phyloP scores from a whole-genome alignment of 345 rosid genomes.

The Heritiera littoralis region DNA sequence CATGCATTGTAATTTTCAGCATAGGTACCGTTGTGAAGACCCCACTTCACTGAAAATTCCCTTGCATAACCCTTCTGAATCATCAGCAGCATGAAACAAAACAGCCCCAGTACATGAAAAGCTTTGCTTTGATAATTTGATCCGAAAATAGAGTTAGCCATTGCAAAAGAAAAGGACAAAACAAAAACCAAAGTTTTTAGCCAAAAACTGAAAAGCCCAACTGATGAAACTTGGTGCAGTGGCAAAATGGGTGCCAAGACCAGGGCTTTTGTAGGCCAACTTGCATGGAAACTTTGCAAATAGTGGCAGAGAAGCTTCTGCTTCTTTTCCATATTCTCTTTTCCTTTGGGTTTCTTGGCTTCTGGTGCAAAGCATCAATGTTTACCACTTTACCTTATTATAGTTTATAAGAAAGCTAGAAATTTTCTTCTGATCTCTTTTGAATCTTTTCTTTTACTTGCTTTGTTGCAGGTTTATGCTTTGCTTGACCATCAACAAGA shows the following conservation, averaged over 20 bases:
- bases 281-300: conserved; percentile 33
- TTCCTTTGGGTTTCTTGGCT: conserved; percentile 47
- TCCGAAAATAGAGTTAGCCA: conserved; percentile 34
- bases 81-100: conserved; percentile 45
- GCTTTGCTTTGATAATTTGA: conserved; percentile 19
- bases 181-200: not conserved
- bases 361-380: conserved; percentile 67
- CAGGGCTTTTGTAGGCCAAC: conserved; percentile 61
- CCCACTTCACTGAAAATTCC: conserved; percentile 67
- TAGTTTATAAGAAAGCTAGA: not conserved
- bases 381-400: conserved; percentile 9
- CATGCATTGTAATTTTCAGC: conserved; percentile 49
- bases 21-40: conserved; percentile 38
- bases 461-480: conserved; percentile 34
- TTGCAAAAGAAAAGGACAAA: not conserved
- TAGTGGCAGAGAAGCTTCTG: conserved; percentile 61
- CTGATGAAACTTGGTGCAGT: conserved; percentile 4
- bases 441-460: conserved; percentile 8
- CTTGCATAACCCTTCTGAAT: conserved; percentile 46
- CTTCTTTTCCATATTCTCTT: conserved; percentile 40
- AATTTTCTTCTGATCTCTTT: not conserved
- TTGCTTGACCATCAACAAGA: conserved; percentile 42
- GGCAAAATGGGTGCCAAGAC: not conserved
- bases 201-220: conserved; percentile 1
- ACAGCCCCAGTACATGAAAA: conserved; percentile 35